These are phyloP conservation scores for Wickerhamomyces sydowiorum DNA, from an alignment of 805 yeast species.

Conservation along the genomic window DNA sequence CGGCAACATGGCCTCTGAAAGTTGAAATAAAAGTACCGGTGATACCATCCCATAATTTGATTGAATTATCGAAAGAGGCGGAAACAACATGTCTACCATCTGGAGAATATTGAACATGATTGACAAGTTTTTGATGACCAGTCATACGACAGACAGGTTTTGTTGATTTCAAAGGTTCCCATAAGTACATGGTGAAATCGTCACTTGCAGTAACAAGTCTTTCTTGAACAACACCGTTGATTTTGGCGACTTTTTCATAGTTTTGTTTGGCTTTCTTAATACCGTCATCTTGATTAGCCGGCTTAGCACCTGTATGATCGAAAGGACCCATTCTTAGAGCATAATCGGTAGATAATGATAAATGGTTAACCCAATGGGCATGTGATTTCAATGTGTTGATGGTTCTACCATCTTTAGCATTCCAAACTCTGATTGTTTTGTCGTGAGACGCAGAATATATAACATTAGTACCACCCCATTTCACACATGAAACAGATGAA, in stretches of 20 bases:
- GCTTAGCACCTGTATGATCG: constrained; percentile 57
- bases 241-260: constrained; percentile 52
- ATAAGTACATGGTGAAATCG: constrained; percentile 94
- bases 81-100: constrained; percentile 89
- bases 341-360: constrained; percentile 86
- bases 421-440: constrained; percentile 92
- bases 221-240: constrained; percentile 64
- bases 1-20: constrained; percentile 94
- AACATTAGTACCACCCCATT: constrained; percentile 89
- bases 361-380: constrained; percentile 97
- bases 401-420: constrained; percentile 68
- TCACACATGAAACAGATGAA: constrained; percentile 88
- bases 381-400: constrained; percentile 78
- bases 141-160: constrained; percentile 94
- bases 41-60: constrained; percentile 94
- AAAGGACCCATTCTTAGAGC: constrained; percentile 84
- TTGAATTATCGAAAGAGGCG: constrained; percentile 91
- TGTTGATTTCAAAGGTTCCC: constrained; percentile 80
- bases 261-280: constrained; percentile 41
- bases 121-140: constrained; percentile 95
- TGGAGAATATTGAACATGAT: constrained; percentile 93
- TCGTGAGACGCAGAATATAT: constrained; percentile 92
- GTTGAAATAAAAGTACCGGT: constrained; percentile 88
- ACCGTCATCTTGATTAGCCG: constrained; percentile 39
- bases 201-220: constrained; percentile 92